A percentile compares a stretch with the other conserved stretches of the same genome.
Conservation (phyloP, 2,329 filamentous ascomycete genomes). For the Albophoma yamanashiensis region DNA sequence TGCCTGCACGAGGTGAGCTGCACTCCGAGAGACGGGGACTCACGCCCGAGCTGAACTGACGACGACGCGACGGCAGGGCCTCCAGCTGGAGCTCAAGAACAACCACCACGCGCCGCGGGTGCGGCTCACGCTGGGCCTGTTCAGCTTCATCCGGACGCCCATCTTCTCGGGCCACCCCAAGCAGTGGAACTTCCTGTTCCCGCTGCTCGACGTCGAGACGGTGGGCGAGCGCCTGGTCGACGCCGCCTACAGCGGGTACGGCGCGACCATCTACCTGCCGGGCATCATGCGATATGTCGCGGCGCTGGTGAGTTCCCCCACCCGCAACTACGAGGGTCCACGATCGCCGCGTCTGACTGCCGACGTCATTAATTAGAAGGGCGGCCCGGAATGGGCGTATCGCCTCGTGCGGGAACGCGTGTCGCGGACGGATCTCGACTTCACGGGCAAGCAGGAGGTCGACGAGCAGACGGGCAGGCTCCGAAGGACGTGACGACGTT, state of each 20-base stretch:
- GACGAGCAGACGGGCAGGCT: not conserved
- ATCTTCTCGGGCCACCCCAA: not conserved
- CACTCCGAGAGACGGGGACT: too few species aligned
- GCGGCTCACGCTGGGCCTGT: not conserved
- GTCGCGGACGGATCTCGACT: not conserved
- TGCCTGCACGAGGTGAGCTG: not conserved
- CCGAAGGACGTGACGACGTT: not conserved
- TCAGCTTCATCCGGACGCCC: not conserved
- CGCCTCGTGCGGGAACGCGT: not conserved
- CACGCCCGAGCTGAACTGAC: not conserved
- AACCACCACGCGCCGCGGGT: not conserved
- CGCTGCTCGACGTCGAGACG: not conserved
- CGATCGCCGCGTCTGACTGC: not conserved
- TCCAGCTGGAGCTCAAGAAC: not conserved
- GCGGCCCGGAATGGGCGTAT: not conserved
- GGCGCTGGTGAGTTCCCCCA: not conserved
- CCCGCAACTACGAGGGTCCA: slow-evolving; percentile 1
- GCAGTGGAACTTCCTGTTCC: not conserved
- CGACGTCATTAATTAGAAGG: not conserved
- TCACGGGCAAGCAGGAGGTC: not conserved
- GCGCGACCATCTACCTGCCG: not conserved
- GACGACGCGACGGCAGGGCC: not conserved
- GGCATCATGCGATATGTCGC: not conserved
- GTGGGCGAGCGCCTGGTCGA: not conserved
- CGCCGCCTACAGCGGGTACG: not conserved